These are phyloP conservation scores for Geotrichum histeridarum DNA, from an alignment of 1,139 yeast species.

Conservation along the genomic window DNA sequence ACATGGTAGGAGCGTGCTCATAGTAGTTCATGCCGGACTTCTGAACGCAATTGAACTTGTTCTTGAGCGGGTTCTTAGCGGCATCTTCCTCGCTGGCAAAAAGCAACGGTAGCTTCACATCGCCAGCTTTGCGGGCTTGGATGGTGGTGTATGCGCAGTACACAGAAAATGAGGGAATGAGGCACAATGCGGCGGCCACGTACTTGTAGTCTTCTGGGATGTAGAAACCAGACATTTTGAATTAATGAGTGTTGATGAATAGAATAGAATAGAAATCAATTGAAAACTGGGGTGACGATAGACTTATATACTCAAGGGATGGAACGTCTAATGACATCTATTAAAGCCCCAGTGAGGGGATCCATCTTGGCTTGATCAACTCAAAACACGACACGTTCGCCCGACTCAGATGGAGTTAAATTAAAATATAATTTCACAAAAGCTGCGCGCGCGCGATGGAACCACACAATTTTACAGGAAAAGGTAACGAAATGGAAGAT, in stretches of 20 bases:
- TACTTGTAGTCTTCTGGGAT: conserved; percentile 21
- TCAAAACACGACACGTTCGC: too few species aligned
- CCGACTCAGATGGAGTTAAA: too few species aligned
- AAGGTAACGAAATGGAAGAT: too few species aligned
- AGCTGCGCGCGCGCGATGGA: too few species aligned
- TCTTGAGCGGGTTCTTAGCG: conserved; percentile 19
- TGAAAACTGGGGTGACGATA: too few species aligned
- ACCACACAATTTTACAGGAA: too few species aligned
- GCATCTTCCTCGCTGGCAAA: conserved; percentile 22
- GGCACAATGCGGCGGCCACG: conserved; percentile 20
- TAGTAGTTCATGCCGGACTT: conserved; percentile 23
- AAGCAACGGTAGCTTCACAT: conserved; percentile 19
- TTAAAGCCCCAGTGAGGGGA: too few species aligned
- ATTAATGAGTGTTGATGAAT: neutral
- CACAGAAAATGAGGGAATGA: conserved; percentile 18
- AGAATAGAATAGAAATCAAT: too few species aligned
- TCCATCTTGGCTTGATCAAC: too few species aligned
- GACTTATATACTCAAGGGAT: too few species aligned
- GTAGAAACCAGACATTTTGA: conserved; percentile 11
- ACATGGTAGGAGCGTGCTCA: conserved; percentile 19
- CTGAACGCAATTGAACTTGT: conserved; percentile 22
- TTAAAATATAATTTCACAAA: too few species aligned
- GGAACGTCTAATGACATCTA: too few species aligned
- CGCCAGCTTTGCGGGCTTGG: conserved; percentile 14
- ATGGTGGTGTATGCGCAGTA: conserved; percentile 19